Evolutionary conservation across 2,329 filamentous ascomycete species (phyloP), one percentile per base, ranked within the genome.

Genomic region (Ophiostoma ips): DNA sequence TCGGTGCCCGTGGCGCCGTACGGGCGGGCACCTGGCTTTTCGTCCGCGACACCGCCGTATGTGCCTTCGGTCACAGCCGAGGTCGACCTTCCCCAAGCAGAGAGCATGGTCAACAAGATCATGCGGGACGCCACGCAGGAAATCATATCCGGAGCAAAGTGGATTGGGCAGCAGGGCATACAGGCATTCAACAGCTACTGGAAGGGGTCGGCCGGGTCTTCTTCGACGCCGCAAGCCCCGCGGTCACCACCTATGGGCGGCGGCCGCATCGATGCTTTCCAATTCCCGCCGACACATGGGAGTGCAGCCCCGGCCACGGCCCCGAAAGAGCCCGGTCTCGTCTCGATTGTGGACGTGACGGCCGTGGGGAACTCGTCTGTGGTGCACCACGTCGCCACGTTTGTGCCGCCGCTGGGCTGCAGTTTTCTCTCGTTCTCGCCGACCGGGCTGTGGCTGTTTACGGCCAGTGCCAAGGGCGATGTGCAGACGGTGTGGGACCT

Each of bases 131-230:
- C 84, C 2, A 85, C 85, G 0, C 85, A 90, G 59, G 84, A 87
- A 59, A 68, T 87, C 38, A 83, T 88, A 40, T 79, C 84, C 52
- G 79, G 81, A 18, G 83, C 81, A 24, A 82, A 77, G 56, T 88
- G 83, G 80, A 77, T 87, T 50, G 81, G 83, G 3, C 84, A 88
- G 59, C 84, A 88, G 61, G 79, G 85, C 19, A 72, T 80, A 59
- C 81, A 87, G 61, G 81, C 82, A 10, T 87, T 84, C 76, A 87
- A 87, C 59, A 83, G 75, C 59, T 90, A 92, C 66, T 88, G 84
- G 77, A 87, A 84, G 59, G 72, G 76, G 61, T 62, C 70, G 52
- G 56, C 69, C 58, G 52, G 52, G 1, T 9, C 51, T 7, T 43
- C 55, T 7, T 43, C 55, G 50, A 61, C 68, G 24, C 64, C 66